Base-by-base conservation (phyloP, 2,329 filamentous ascomycete genomes). In the Cordyceps javanica region DNA sequence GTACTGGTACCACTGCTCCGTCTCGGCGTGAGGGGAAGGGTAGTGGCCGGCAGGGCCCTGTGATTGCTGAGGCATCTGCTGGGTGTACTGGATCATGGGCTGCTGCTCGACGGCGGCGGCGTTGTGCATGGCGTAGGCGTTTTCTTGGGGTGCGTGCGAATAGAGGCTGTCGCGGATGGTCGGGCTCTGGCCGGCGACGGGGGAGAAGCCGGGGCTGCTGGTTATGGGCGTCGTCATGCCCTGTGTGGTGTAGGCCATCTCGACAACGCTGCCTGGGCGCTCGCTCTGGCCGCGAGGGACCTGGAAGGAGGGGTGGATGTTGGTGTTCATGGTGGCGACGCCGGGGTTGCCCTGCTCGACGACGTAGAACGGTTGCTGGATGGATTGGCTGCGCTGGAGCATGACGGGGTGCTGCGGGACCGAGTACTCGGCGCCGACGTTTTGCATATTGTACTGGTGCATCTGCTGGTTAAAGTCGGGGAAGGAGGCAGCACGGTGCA, bases 281-380 rank as follows among this genome's bases (percentile, higher is more conserved):
- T 80, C 78, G 26, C 75, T 71, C 48, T 77, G 75, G 62, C 77
- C 76, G 36, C 76, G 74, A n/a, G 77, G 74, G 51, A 82, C 73
- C 52, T 82, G 79, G 67, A 82, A 82, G 58, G 77, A 71, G 7
- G 74, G 68, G n/a, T 76, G 72, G 49, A 82, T 70, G 61, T 75
- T 77, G 11, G 81, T 77, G 68, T 80, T 82, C 77, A 86, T 80
- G 13, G 82, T 86, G 32, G 82, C 82, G 6, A 87, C 79, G 13
- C 79, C 81, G 10, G 83, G 82, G 63, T 85, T 85, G 66, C 76
- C 78, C 62, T 84, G 81, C 58, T 87, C 83, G 1, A 83, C 79
- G 30, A 86, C 76, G 63, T 84, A 87, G 66, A 78, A 83, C 36
- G 72, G 68, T 55, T 76, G 75, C 54, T 73, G 74, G 3, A 76